phyloP scores from a whole-genome alignment of 73 alveolate species.

The Tetrahymena elliotti region DNA sequence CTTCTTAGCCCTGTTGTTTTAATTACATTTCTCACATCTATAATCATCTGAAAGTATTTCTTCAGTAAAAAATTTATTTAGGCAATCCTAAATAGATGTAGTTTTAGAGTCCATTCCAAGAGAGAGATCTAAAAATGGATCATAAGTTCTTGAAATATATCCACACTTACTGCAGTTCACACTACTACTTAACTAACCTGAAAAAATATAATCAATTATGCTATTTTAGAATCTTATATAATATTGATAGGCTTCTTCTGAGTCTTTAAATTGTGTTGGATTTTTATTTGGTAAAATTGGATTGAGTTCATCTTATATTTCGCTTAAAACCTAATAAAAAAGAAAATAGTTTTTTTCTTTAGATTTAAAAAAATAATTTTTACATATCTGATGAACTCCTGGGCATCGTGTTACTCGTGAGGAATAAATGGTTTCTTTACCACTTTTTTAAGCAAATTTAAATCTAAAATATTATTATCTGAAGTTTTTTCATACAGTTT shows the following conservation, averaged over 20 bases:
- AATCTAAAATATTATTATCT: not conserved
- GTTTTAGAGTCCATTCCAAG: not conserved
- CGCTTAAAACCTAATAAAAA: not conserved
- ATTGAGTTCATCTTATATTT: not conserved
- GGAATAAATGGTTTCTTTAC: not conserved
- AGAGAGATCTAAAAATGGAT: not conserved
- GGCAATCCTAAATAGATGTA: not conserved
- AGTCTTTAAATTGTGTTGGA: not conserved
- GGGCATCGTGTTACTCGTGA: not conserved
- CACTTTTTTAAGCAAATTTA: not conserved
- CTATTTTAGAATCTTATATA: not conserved
- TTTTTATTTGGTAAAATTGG: not conserved
- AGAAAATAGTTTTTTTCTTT: too few relatives aligned
- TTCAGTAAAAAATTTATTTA: not conserved
- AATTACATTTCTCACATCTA: not conserved
- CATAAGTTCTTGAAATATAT: not conserved
- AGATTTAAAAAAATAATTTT: not conserved
- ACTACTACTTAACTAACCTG: not conserved
- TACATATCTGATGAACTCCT: not conserved
- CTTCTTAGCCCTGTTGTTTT: not conserved
- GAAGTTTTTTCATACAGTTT: not conserved
- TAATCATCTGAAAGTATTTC: not conserved
- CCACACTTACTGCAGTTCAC: not conserved
- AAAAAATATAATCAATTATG: not conserved
- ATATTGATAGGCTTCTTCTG: not conserved